Evolutionary conservation across 352 stramenopile species (phyloP).

Genomic region (Pythium periplocum): DNA sequence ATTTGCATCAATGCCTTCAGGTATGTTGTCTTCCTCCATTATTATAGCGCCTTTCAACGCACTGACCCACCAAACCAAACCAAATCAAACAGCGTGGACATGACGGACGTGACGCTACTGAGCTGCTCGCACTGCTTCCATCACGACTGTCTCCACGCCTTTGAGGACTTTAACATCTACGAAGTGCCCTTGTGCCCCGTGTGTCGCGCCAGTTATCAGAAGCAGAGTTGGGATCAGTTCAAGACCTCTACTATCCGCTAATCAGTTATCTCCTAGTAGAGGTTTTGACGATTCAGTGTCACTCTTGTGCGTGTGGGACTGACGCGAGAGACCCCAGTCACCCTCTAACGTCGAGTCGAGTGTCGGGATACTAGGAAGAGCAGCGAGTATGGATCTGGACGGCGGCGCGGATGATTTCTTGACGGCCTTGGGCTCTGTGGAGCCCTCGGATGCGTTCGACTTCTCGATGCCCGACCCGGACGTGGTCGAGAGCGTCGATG

Average conservation of each 20-base stretch:
- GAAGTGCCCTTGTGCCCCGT: constrained; percentile 71
- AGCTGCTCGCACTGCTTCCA: constrained; percentile 83
- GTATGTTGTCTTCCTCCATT: constrained; percentile 19
- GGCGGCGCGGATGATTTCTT: constrained; percentile 80
- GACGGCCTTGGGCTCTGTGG: constrained; percentile 17
- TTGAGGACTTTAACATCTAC: constrained; percentile 87
- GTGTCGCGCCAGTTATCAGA: constrained; percentile 45
- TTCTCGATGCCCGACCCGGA: constrained; percentile 42
- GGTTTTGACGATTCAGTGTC: too few relatives aligned
- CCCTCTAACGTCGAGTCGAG: too few relatives aligned
- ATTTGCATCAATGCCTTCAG: constrained; percentile 79
- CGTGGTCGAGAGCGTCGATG: constrained; percentile 46
- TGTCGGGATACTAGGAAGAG: too few relatives aligned
- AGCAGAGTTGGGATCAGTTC: too few relatives aligned
- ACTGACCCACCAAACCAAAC: neutral
- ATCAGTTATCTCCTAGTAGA: too few relatives aligned
- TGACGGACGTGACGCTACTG: constrained; percentile 42
- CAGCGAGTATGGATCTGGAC: constrained; percentile 60
- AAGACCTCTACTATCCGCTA: too few relatives aligned
- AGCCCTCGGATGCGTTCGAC: too few relatives aligned
- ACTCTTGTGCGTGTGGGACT: too few relatives aligned
- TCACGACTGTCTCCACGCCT: constrained; percentile 58
- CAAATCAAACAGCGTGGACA: constrained; percentile 17
- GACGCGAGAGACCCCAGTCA: too few relatives aligned
- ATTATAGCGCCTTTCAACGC: neutral